Percentiles rank a stretch among this genome's conserved stretches.
These are phyloP conservation scores for Epicoccum sorghinum DNA, from an alignment of 2,329 filamentous ascomycete genomes.

Conservation along the genomic window DNA sequence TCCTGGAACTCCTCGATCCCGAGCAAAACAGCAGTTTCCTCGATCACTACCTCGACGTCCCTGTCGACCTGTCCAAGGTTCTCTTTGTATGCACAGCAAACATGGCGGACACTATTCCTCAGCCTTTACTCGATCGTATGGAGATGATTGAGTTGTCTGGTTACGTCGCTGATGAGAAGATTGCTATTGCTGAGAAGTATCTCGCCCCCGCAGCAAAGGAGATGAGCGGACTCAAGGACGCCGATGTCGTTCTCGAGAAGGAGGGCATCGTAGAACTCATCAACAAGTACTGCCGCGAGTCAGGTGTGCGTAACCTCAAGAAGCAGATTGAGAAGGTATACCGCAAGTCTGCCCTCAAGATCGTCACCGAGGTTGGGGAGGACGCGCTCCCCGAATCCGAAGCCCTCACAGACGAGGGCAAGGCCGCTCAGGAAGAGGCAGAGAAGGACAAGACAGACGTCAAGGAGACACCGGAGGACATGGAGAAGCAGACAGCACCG, in stretches of 20 bases:
- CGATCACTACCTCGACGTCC: constrained; percentile 98
- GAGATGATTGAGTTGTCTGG: constrained; percentile 95
- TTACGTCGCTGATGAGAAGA: constrained; percentile 98
- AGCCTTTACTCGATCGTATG: constrained; percentile 94
- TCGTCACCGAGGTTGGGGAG: constrained; percentile 92
- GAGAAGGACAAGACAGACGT: constrained; percentile 69
- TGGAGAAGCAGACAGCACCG: constrained; percentile 66
- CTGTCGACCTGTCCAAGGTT: constrained; percentile 95
- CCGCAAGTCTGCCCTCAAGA: constrained; percentile 94
- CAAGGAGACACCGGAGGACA: constrained; percentile 65
- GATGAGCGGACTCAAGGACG: constrained; percentile 85
- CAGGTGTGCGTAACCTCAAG: constrained; percentile 95
- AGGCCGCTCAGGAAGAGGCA: constrained; percentile 73
- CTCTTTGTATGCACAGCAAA: constrained; percentile 99
- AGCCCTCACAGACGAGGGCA: constrained; percentile 84
- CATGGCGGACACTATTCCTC: constrained; percentile 96
- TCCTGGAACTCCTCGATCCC: constrained; percentile 91
- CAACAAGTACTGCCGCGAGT: constrained; percentile 97
- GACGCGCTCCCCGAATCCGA: constrained; percentile 79
- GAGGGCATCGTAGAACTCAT: constrained; percentile 95
- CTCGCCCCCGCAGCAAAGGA: constrained; percentile 94
- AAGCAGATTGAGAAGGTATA: constrained; percentile 99
- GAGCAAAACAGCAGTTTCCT: constrained; percentile 98
- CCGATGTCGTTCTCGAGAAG: constrained; percentile 84
- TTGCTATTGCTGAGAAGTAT: constrained; percentile 94